phyloP scores from a whole-genome alignment of 1,139 yeast genomes.

The Saccharomyces hybrid region DNA sequence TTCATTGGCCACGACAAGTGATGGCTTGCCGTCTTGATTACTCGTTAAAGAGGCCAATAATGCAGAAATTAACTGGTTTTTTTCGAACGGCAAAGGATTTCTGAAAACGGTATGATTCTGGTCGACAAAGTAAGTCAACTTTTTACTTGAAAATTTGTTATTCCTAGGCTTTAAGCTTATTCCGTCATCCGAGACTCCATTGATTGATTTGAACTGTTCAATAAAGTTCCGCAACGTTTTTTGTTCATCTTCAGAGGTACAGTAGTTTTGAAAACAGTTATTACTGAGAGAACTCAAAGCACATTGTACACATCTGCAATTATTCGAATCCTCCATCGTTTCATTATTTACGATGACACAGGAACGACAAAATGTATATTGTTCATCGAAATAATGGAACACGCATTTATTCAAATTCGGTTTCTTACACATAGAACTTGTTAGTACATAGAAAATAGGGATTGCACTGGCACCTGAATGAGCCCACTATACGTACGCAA shows the following conservation, averaged over 20 bases:
- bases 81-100: slow-evolving; percentile 12
- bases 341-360: slow-evolving; percentile 14
- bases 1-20: background rate
- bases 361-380: slow-evolving; percentile 11
- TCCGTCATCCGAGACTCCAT: background rate
- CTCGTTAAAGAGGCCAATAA: slow-evolving; percentile 1
- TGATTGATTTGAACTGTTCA: background rate
- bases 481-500: slow-evolving; percentile 4
- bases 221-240: background rate
- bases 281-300: slow-evolving; percentile 10
- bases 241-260: slow-evolving; percentile 5
- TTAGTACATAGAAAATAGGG: background rate
- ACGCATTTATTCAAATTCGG: slow-evolving; percentile 12
- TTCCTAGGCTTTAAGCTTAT: background rate
- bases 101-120: slow-evolving; percentile 7
- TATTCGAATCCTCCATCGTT: slow-evolving; percentile 11
- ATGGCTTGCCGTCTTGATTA: background rate
- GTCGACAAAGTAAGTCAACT: background rate
- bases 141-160: slow-evolving; percentile 7
- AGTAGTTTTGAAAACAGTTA: slow-evolving; percentile 11
- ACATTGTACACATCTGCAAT: slow-evolving; percentile 21
- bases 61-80: slow-evolving; percentile 6
- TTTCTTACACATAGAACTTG: background rate
- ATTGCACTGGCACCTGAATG: background rate
- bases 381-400: slow-evolving; percentile 8